Conservation (phyloP, 148 eudicot genomes). For the Heliosperma pusillum region DNA sequence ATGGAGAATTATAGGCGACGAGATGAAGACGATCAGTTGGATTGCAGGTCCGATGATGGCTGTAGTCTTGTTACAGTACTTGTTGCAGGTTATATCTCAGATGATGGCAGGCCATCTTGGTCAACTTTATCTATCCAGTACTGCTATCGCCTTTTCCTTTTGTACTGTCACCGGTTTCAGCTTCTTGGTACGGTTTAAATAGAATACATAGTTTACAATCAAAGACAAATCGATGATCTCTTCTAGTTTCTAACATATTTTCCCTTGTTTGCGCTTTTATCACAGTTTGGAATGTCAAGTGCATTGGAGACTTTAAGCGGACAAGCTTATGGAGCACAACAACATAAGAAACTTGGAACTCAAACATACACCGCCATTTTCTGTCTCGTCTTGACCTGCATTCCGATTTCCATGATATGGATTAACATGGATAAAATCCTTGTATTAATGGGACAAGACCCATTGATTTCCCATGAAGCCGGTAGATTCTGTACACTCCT, state of each 20-base stretch:
- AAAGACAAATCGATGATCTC: too few species aligned
- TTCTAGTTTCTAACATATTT: background rate
- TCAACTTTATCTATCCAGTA: constrained; percentile 37
- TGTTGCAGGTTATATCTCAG: constrained; percentile 33
- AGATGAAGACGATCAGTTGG: constrained; percentile 38
- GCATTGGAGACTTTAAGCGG: constrained; percentile 85
- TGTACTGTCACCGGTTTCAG: constrained; percentile 49
- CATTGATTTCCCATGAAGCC: constrained; percentile 66
- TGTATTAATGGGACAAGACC: constrained; percentile 62
- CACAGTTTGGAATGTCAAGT: constrained; percentile 72
- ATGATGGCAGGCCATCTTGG: constrained; percentile 63
- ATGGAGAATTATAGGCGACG: constrained; percentile 27
- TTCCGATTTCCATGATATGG: constrained; percentile 75
- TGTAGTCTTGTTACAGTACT: constrained; percentile 32
- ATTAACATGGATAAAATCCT: constrained; percentile 50
- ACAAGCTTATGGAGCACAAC: constrained; percentile 84
- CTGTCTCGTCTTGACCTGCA: constrained; percentile 50
- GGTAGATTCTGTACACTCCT: constrained; percentile 54
- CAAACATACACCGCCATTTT: constrained; percentile 73
- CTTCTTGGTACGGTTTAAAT: constrained; percentile 35
- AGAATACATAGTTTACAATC: too few species aligned
- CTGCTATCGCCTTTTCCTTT: constrained; percentile 44
- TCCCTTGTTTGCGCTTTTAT: background rate
- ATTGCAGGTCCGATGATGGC: constrained; percentile 57
- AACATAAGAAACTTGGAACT: constrained; percentile 67